Evolutionary conservation across 768 basidiomycete species (phyloP).

Genomic region (Pleurotus salmoneostramineus): DNA sequence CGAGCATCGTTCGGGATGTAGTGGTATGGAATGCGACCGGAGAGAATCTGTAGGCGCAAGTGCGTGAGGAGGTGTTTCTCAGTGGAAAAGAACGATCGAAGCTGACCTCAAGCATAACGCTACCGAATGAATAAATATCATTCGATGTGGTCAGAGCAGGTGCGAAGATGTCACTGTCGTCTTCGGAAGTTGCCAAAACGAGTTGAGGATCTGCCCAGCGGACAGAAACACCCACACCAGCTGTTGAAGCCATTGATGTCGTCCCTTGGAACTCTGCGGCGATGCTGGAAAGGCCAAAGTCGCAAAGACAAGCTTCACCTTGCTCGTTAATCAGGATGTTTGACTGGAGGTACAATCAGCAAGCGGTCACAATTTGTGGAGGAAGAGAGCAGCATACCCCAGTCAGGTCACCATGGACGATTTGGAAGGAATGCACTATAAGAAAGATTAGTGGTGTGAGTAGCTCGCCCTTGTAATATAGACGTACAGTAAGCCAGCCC

Average conservation of each 20-base stretch:
- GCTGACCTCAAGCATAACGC: conserved; percentile 37
- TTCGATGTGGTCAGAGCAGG: conserved; percentile 23
- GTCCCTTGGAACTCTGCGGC: conserved; percentile 26
- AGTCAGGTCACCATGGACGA: conserved; percentile 41
- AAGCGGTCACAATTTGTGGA: background rate
- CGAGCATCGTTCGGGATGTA: conserved; percentile 33
- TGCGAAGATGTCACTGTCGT: conserved; percentile 20
- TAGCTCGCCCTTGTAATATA: background rate
- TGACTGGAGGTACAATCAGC: conserved; percentile 21
- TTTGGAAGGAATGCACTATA: conserved; percentile 31
- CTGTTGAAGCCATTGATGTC: conserved; percentile 26
- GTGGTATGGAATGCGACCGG: conserved; percentile 37
- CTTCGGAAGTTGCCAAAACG: conserved; percentile 1
- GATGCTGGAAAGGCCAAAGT: conserved; percentile 44
- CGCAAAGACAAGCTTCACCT: conserved; percentile 37
- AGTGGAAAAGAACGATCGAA: background rate
- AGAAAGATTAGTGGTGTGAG: background rate
- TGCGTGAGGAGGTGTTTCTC: background rate
- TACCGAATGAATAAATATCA: conserved; percentile 46
- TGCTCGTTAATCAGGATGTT: conserved; percentile 42
- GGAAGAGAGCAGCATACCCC: conserved; percentile 23
- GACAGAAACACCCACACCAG: conserved; percentile 34
- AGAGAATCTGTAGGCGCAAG: conserved; percentile 24
- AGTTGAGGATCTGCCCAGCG: conserved; percentile 45
- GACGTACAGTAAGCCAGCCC: conserved; percentile 35